Percentiles rank a stretch among this genome's conserved stretches.
Conservation (phyloP, 257 asterid genomes). For the Fraxinus anomala region DNA sequence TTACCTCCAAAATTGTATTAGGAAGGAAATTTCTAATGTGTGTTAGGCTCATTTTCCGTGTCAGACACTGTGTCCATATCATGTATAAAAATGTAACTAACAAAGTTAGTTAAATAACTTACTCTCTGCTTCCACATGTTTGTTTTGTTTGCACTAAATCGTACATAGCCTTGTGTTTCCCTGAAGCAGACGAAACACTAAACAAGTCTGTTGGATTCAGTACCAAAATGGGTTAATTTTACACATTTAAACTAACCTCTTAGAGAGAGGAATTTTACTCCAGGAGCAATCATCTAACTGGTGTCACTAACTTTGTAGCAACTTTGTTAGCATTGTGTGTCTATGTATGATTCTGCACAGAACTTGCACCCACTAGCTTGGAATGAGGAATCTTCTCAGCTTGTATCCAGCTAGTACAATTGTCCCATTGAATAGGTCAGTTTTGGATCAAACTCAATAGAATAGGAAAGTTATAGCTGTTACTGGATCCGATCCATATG, state of each 20-base stretch:
- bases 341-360: background rate
- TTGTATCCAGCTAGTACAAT: background rate
- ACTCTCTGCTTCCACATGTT: background rate
- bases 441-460: background rate
- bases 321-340: too few relatives aligned
- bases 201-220: too few relatives aligned
- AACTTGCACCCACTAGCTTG: background rate
- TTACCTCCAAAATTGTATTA: constrained; percentile 8
- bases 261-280: too few relatives aligned
- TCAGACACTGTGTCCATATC: background rate
- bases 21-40: background rate
- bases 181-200: too few relatives aligned
- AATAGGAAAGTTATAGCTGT: background rate
- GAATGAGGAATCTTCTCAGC: background rate
- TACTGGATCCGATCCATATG: background rate
- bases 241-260: too few relatives aligned
- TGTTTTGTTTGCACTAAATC: background rate
- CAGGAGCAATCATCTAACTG: too few relatives aligned
- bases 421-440: background rate
- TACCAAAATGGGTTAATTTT: too few relatives aligned
- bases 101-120: background rate
- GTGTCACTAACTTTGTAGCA: too few relatives aligned
- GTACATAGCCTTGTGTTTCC: background rate
- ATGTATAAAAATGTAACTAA: background rate
- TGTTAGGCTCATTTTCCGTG: background rate